phyloP scores from a whole-genome alignment of 768 basidiomycete species.

The Udeniomyces megalosporus region DNA sequence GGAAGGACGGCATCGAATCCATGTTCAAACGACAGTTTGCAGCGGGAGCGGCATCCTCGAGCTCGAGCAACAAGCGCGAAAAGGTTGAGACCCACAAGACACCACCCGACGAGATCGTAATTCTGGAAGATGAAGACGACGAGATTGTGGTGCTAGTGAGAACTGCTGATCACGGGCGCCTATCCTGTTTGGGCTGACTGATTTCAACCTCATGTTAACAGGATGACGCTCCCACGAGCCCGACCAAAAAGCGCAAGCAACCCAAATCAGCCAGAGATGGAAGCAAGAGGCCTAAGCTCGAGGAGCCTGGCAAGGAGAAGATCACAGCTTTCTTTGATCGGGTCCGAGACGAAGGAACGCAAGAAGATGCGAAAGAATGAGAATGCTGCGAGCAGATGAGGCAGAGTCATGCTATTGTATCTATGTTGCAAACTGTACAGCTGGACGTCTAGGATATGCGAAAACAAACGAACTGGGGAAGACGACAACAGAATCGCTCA shows the following conservation, averaged over 20 bases:
- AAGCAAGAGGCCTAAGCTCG: constrained; percentile 1
- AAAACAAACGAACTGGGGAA: no score
- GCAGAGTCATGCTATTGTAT: no score
- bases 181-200: not conserved
- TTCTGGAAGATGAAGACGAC: constrained; percentile 11
- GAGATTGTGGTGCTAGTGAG: constrained; percentile 19
- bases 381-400: no score
- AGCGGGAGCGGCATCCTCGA: not conserved
- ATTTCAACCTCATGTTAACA: not conserved
- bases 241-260: not conserved
- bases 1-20: constrained; percentile 57
- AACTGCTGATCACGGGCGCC: no score
- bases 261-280: not conserved
- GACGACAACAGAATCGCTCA: no score
- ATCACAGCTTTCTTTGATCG: not conserved
- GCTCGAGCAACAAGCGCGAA: constrained; percentile 4
- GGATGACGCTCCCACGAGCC: not conserved
- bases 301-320: constrained; percentile 11
- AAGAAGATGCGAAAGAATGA: no score
- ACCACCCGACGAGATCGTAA: constrained; percentile 17
- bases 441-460: no score
- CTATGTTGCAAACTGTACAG: no score
- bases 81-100: constrained; percentile 12
- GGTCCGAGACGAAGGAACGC: not conserved
- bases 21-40: constrained; percentile 24